Evolutionary conservation across 345 rosid species (phyloP), one percentile per base, ranked within the genome.

Genomic region (Eutrema yunnanense): DNA sequence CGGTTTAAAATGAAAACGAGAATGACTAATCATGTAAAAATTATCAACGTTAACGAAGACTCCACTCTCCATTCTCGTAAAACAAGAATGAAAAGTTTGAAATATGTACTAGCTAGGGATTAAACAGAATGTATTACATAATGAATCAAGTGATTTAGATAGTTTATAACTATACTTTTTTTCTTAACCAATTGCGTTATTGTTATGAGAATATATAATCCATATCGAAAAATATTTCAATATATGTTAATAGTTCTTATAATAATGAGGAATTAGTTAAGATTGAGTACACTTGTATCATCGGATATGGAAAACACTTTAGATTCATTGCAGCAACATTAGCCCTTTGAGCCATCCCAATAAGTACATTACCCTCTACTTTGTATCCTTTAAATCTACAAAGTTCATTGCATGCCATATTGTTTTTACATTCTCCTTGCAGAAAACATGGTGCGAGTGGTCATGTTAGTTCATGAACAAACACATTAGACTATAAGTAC

Each of bases 301-400:
- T 34, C 1, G 4, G 56, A 48, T 33, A 3, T 48, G 0, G 36
- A 49, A 22, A 22, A 37, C 3, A 22, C 9, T 36, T 6, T 22
- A 49, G 57, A 65, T 22, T 36, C 36, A 43, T 40, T 30, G 40
- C 50, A 66, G 6, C 71, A 66, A 66, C 71, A 66, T 13, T 40
- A 9, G 37, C 48, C 42, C 43, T 57, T 57, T 36, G 22, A n/a
- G 44, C 46, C 46, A 10, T 8, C 29, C 26, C 1, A 11, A 49
- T 8, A n/a, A 38, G 4, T 2, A 52, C 71, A 66, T 38, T 4
- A 37, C 6, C 60, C 60, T 66, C 55, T 2, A 0, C 3, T 19
- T 2, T 7, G 3, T 9, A 30, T 8, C 26, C 46, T 4, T 9
- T 37, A 14, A 6, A 16, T 29, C 0, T 54, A 14, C 71, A 66